phyloP scores from a whole-genome alignment of 139 green algal species.

The Picochlorum costavermella region DNA sequence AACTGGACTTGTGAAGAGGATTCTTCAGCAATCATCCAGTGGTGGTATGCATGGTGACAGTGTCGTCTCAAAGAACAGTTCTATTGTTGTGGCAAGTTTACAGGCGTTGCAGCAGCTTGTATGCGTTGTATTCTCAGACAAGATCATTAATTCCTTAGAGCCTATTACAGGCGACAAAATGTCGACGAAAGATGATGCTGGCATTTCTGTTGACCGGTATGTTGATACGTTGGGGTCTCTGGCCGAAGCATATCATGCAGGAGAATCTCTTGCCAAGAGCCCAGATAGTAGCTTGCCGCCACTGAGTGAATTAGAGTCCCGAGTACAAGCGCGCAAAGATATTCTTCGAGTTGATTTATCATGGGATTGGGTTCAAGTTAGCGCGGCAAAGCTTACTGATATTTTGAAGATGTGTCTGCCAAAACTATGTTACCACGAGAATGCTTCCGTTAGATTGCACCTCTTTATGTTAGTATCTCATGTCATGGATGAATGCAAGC shows the following conservation, averaged over 20 bases:
- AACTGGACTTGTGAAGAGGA: constrained; percentile 40
- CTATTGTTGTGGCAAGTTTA: constrained; percentile 11
- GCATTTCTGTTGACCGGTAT: too few species aligned
- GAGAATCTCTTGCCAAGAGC: too few species aligned
- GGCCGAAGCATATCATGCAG: too few species aligned
- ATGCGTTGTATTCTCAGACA: constrained; percentile 10
- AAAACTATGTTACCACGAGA: not conserved
- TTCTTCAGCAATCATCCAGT: constrained; percentile 18
- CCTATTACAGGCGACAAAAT: too few species aligned
- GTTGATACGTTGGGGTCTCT: too few species aligned
- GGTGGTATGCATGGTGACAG: constrained; percentile 10
- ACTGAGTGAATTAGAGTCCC: too few species aligned
- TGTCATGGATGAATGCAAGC: not conserved
- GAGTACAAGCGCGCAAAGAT: not conserved
- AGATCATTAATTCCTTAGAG: too few species aligned
- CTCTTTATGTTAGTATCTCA: not conserved
- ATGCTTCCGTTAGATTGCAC: not conserved
- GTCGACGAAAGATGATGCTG: too few species aligned
- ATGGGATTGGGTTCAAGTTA: constrained; percentile 35
- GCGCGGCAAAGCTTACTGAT: constrained; percentile 19
- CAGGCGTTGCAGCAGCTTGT: constrained; percentile 29
- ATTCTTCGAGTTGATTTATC: constrained; percentile 28
- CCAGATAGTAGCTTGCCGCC: too few species aligned
- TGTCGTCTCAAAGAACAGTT: not conserved
- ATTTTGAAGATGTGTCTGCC: constrained; percentile 19